Evolutionary conservation across 345 rosid species (phyloP).

Genomic region (Eucalyptus brandiana): DNA sequence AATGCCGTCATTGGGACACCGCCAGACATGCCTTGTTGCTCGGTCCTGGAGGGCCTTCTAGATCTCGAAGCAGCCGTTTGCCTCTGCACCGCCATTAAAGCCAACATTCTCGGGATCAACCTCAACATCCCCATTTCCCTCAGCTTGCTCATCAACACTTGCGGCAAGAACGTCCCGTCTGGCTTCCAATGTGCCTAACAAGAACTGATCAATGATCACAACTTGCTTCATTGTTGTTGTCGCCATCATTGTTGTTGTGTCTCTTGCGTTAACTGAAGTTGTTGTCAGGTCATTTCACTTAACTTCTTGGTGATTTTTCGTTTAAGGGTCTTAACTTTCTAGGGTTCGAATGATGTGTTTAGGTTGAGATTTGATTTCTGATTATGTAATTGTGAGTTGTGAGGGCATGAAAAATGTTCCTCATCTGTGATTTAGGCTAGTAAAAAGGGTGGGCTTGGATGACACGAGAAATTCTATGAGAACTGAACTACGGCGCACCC

Average conservation of each 20-base stretch:
- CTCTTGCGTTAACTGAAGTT: neutral
- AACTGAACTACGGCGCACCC: neutral
- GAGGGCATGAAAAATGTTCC: neutral
- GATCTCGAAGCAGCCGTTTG: slow-evolving; percentile 61
- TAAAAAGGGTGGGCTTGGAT: neutral
- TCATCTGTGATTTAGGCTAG: neutral
- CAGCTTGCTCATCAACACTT: slow-evolving; percentile 59
- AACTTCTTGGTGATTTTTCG: neutral
- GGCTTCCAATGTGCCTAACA: slow-evolving; percentile 46
- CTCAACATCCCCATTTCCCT: slow-evolving; percentile 50
- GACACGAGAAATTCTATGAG: neutral
- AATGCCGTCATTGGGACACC: slow-evolving; percentile 44
- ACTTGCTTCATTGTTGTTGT: neutral
- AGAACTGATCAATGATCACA: neutral
- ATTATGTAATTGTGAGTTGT: neutral
- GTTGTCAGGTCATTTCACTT: neutral
- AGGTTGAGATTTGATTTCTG: neutral
- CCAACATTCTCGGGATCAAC: slow-evolving; percentile 52
- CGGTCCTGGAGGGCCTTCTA: slow-evolving; percentile 41
- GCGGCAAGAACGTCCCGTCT: slow-evolving; percentile 67
- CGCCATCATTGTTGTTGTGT: neutral
- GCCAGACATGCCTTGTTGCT: slow-evolving; percentile 54
- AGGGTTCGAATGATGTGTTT: neutral
- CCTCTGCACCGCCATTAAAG: slow-evolving; percentile 73
- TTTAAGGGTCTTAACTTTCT: neutral